A percentile compares a stretch with the other conserved stretches of the same genome.
phyloP scores from a whole-genome alignment of 2,329 filamentous ascomycete species.

The Ceratocystis cacaofunesta region DNA sequence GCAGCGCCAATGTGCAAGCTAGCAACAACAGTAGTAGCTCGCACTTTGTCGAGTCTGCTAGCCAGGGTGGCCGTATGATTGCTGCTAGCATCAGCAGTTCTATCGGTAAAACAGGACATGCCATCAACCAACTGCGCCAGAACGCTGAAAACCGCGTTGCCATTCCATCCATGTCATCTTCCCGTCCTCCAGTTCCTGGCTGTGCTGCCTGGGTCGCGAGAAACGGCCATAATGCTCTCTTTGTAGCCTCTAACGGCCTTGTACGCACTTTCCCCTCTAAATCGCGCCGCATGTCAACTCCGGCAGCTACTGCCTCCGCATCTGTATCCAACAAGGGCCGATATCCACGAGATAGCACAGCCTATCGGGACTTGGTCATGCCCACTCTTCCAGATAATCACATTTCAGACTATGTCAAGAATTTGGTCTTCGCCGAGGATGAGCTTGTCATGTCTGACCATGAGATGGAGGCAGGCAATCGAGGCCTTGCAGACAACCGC shows the following conservation, averaged over 20 bases:
- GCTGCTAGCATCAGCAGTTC: conserved; percentile 61
- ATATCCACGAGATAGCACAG: conserved; percentile 30
- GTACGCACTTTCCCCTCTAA: conserved; percentile 51
- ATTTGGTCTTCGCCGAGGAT: conserved; percentile 24
- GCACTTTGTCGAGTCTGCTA: conserved; percentile 36
- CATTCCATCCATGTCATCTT: conserved; percentile 38
- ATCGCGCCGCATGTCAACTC: conserved; percentile 38
- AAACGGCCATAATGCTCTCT: conserved; percentile 46
- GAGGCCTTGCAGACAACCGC: conserved; percentile 34
- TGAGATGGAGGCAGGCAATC: conserved; percentile 39
- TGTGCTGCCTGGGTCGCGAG: conserved; percentile 53
- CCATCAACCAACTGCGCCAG: conserved; percentile 56
- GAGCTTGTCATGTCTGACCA: conserved; percentile 38
- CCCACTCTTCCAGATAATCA: conserved; percentile 45
- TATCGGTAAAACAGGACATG: conserved; percentile 55
- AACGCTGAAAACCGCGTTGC: conserved; percentile 62
- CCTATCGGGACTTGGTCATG: conserved; percentile 50
- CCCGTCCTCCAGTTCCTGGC: conserved; percentile 37
- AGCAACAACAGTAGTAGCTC: conserved; percentile 5
- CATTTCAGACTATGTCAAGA: conserved; percentile 18
- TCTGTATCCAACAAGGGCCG: background rate
- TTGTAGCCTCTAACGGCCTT: conserved; percentile 49
- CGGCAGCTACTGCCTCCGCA: conserved; percentile 23
- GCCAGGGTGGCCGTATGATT: conserved; percentile 56
- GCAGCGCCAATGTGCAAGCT: conserved; percentile 9